Conservation (phyloP, 306 rosid species). For the Myrica gale region DNA sequence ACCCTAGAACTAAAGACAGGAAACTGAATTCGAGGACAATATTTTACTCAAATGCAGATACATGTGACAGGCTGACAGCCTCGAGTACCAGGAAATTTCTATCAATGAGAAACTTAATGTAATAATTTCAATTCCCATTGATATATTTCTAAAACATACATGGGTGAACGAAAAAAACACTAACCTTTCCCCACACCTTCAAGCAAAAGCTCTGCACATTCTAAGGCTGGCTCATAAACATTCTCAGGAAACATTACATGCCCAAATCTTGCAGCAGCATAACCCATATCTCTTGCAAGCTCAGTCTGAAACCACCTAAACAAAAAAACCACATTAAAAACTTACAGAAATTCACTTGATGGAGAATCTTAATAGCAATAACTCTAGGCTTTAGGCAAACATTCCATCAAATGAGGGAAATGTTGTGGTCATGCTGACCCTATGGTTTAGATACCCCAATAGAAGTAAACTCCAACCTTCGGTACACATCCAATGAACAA, state of each 20-base stretch:
- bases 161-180: constrained; percentile 18
- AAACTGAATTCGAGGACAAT: constrained; percentile 1
- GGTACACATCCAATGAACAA: constrained; percentile 6
- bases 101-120: constrained; percentile 1
- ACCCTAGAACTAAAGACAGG: constrained; percentile 20
- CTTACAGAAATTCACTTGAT: constrained; percentile 37
- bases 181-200: constrained; percentile 87
- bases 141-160: neutral
- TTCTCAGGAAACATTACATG: constrained; percentile 99
- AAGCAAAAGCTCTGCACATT: constrained; percentile 90
- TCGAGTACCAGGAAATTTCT: constrained; percentile 21
- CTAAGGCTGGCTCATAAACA: constrained; percentile 83
- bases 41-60: neutral
- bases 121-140: constrained; percentile 1
- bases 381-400: constrained; percentile 18
- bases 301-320: constrained; percentile 93
- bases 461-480: neutral
- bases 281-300: constrained; percentile 94
- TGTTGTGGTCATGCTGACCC: neutral
- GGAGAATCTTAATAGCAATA: constrained; percentile 17
- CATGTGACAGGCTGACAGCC: constrained; percentile 16
- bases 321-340: constrained; percentile 44
- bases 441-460: neutral
- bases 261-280: constrained; percentile 90
- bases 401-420: neutral